Base-by-base conservation (phyloP, 2,329 filamentous ascomycete species). In the Orbilia blumenaviensis region DNA sequence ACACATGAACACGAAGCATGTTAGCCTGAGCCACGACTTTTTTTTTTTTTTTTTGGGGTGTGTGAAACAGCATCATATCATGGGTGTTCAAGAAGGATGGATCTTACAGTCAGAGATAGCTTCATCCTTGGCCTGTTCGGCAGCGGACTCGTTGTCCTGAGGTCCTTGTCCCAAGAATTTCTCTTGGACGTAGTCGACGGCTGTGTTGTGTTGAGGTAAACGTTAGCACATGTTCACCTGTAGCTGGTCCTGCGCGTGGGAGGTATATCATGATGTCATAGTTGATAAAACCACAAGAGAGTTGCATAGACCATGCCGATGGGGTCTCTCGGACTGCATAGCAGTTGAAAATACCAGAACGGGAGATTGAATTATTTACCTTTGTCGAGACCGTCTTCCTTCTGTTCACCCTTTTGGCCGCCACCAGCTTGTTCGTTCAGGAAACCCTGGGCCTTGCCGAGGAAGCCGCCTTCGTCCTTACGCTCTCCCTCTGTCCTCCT, bases 41-140 rank as follows among this genome's bases (percentile, higher is more conserved):
- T n/a, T n/a, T n/a, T n/a, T n/a, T n/a, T n/a, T n/a, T n/a, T n/a
- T n/a, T 60, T 23, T 25, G 18, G 14, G 3, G 18, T 12, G 14
- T 18, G n/a, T n/a, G 10, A n/a, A 18, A 16, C 16, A 50, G 32
- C 6, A 8, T 2, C 8, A 34, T 1, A 34, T 9, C 9, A 27
- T 12, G 5, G 3, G 27, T 21, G 34, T 12, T 10, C 6, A 5
- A 48, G 8, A 44, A 34, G 14, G 14, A 3, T 32, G 5, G 3
- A 29, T 36, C 79, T 76, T 75, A 80, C 79, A 90, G 82, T 93
- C 90, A 27, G 88, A 89, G 79, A 94, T 92, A 82, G 91, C 85
- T 83, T 92, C 90, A 82, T 95, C 92, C 85, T 94, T 94, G 80
- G 90, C 91, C 84, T 96, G 92, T 84, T 96, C 92, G 18, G 89